Evolutionary conservation across 495 filamentous ascomycete species (phyloP), one percentile per base, ranked within the genome.

Genomic region (Penicillium silybi): DNA sequence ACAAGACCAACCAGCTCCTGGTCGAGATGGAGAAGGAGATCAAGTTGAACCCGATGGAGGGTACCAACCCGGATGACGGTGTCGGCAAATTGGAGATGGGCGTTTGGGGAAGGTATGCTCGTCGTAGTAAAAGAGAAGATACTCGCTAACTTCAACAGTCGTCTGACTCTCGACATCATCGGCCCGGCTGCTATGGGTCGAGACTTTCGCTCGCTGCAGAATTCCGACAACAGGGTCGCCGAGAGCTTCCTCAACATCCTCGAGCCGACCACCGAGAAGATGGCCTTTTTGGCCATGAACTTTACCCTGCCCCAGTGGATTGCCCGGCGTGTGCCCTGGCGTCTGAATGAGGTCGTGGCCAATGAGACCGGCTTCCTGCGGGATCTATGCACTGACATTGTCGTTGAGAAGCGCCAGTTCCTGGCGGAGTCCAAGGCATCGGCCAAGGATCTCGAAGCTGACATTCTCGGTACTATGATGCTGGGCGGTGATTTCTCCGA

Each of bases 101-200:
- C 35, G 67, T 72, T 11, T 93, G 88, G 88, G 82, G 76, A 8
- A 84, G 78, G 71, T 74, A 56, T 22, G 55, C 48, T 2, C 27
- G 6, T 4, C 0, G 10, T 13, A 32, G 9, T 3, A 22, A 5
- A 27, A 49, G 6, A 18, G 47, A 7, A 10, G 4, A 7, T 8
- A 3, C 9, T 32, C 9, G 25, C 16, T 43, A 1, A 9, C 3
- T 3, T 15, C 6, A 2, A 39, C 17, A 75, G 77, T 35, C 81
- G 89, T 16, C 81, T 83, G 0, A 91, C 91, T 0, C 83, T 96
- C 9, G 92, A 96, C 58, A 91, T 96, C 48, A 92, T 96, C 54
- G 90, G 92, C 7, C 66, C 84, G 5, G 86, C 89, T 0, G 90
- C 90, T 1, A 80, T 96, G 59, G 90, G 90, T 0, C 79, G 82